Conservation (phyloP, 805 yeast genomes). For the Torulaspora quercuum region DNA sequence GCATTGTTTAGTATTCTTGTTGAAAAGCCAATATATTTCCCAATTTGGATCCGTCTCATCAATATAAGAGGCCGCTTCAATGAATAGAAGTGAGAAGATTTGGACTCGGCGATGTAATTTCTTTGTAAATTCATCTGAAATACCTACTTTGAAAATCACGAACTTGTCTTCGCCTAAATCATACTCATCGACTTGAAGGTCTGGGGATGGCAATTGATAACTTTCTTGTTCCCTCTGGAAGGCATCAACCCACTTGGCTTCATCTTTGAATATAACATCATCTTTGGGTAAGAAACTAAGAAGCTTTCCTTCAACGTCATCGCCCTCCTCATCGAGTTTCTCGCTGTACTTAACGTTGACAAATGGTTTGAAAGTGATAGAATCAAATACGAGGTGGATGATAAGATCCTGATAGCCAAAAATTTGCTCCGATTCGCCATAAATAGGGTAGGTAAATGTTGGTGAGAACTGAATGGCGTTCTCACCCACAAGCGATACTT, state of each 20-base stretch:
- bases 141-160: constrained; percentile 47
- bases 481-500: constrained; percentile 56
- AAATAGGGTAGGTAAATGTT: constrained; percentile 84
- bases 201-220: constrained; percentile 44
- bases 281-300: constrained; percentile 56
- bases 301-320: constrained; percentile 56
- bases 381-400: constrained; percentile 69
- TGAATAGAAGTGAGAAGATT: constrained; percentile 74
- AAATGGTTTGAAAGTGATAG: constrained; percentile 68
- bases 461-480: constrained; percentile 67
- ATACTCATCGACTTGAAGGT: constrained; percentile 35
- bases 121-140: constrained; percentile 36
- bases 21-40: constrained; percentile 63
- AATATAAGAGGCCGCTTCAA: constrained; percentile 91
- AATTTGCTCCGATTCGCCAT: constrained; percentile 85
- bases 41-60: constrained; percentile 73
- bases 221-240: constrained; percentile 47
- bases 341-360: constrained; percentile 54
- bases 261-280: constrained; percentile 58
- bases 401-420: constrained; percentile 75
- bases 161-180: constrained; percentile 40
- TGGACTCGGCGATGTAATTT: constrained; percentile 69
- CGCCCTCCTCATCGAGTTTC: constrained; percentile 54
- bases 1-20: constrained; percentile 41
- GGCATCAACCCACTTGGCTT: constrained; percentile 59